phyloP scores from a whole-genome alignment of 176 grass and related monocot genomes.

The Raddia guianensis region DNA sequence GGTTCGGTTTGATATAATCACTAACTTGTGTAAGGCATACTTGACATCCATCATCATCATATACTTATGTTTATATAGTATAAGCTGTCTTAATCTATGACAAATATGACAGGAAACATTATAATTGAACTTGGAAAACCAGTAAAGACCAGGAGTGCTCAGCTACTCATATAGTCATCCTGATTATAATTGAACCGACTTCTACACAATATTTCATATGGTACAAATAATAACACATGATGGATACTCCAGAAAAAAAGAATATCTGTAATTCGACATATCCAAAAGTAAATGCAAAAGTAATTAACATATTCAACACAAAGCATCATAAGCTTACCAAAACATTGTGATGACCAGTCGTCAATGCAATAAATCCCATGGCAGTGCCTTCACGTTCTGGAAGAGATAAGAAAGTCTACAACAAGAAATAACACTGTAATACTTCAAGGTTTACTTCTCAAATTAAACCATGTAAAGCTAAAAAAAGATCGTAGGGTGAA shows the following conservation, averaged over 20 bases:
- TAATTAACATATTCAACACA: background rate
- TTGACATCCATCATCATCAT: slow-evolving; percentile 11
- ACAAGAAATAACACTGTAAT: slow-evolving; percentile 32
- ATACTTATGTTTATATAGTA: background rate
- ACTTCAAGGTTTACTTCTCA: background rate
- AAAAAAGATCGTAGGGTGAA: slow-evolving; percentile 16
- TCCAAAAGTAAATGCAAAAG: background rate
- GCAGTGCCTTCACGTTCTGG: slow-evolving; percentile 60
- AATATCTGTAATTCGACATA: background rate
- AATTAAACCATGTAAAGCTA: slow-evolving; percentile 26
- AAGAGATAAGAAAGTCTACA: slow-evolving; percentile 78
- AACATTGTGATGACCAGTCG: slow-evolving; percentile 59
- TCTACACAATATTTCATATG: background rate
- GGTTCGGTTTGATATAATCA: slow-evolving; percentile 14
- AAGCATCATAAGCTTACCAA: slow-evolving; percentile 48
- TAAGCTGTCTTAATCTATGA: background rate
- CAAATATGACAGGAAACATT: slow-evolving; percentile 22
- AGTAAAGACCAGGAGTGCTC: slow-evolving; percentile 10
- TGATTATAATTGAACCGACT: slow-evolving; percentile 15
- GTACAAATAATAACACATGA: background rate
- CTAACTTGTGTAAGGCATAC: background rate
- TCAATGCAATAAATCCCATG: slow-evolving; percentile 68
- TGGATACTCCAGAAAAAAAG: slow-evolving; percentile 17
- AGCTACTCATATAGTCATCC: background rate
- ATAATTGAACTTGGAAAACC: slow-evolving; percentile 1